These are phyloP conservation scores for Phytomonas sp. DNA, from an alignment of 208 protist genomes.

Conservation along the genomic window DNA sequence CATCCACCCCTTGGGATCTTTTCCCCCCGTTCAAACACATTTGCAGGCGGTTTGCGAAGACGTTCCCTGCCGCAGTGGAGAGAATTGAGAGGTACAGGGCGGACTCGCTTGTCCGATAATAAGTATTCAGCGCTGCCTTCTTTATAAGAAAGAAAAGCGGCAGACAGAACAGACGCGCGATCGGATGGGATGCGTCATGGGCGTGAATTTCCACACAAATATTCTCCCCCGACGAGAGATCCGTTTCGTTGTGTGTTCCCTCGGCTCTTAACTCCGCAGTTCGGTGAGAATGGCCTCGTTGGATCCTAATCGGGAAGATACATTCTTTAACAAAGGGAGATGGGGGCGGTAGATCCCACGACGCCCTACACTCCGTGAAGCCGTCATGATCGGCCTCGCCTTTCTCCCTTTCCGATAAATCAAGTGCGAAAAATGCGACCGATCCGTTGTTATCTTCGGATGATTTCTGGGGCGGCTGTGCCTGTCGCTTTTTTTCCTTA, in stretches of 20 bases:
- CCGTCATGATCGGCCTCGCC: not conserved
- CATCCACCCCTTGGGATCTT: not conserved
- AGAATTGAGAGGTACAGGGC: conserved; percentile 66
- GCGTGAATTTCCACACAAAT: conserved; percentile 60
- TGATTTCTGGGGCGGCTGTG: not conserved
- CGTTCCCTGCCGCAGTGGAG: conserved; percentile 50
- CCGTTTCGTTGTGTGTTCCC: not conserved
- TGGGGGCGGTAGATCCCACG: not conserved
- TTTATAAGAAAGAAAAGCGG: conserved; percentile 69
- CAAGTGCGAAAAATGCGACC: not conserved
- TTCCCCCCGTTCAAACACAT: not conserved
- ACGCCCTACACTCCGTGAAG: not conserved
- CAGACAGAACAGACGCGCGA: conserved; percentile 44
- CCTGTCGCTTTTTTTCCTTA: not conserved
- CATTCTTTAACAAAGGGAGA: conserved; percentile 1
- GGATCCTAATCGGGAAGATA: not conserved
- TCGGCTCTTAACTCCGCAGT: not conserved
- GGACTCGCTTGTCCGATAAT: conserved; percentile 45
- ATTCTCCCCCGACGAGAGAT: not conserved
- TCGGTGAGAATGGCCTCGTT: not conserved
- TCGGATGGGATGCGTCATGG: conserved; percentile 32
- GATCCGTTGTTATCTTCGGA: not conserved
- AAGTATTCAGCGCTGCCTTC: conserved; percentile 17
- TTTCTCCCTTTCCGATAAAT: not conserved
- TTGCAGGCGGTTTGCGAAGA: conserved; percentile 15